A percentile compares a stretch with the other conserved stretches of the same genome.
Conservation (phyloP, 805 yeast genomes). For the Nakazawaea molendinolei region DNA sequence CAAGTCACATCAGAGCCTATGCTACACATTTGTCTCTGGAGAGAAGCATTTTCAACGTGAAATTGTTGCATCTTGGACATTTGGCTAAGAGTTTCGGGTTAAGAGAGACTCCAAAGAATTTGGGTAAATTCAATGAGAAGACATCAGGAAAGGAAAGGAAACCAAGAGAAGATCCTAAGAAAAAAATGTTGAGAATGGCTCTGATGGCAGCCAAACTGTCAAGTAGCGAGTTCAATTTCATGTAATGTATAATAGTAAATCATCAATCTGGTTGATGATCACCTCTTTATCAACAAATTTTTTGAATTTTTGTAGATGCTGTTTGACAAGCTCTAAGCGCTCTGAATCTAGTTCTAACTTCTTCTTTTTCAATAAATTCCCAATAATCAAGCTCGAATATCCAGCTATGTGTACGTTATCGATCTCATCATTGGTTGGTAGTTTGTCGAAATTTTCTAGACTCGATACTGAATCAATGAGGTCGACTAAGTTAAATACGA, state of each 20-base stretch:
- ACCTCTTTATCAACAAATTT: not conserved
- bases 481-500: slow-evolving; percentile 3
- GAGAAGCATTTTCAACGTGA: slow-evolving; percentile 74
- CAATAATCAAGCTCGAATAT: slow-evolving; percentile 20
- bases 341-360: not conserved
- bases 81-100: slow-evolving; percentile 91
- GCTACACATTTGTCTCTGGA: slow-evolving; percentile 88
- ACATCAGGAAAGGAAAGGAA: slow-evolving; percentile 30
- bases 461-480: not conserved
- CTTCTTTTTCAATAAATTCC: not conserved
- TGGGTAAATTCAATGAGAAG: slow-evolving; percentile 41
- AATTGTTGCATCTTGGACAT: slow-evolving; percentile 86
- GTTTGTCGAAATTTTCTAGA: not conserved
- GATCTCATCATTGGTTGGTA: not conserved
- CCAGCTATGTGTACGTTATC: not conserved
- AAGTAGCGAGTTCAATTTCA: slow-evolving; percentile 68
- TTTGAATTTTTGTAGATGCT: not conserved
- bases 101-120: slow-evolving; percentile 86
- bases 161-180: slow-evolving; percentile 60
- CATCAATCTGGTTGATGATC: not conserved
- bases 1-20: slow-evolving; percentile 89
- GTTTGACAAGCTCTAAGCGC: not conserved
- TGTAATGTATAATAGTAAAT: slow-evolving; percentile 9
- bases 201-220: slow-evolving; percentile 55
- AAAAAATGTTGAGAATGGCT: slow-evolving; percentile 73